Evolutionary conservation across 192 early-diverging fungal genomes (phyloP).

Genomic region (Coemansia biformis): DNA sequence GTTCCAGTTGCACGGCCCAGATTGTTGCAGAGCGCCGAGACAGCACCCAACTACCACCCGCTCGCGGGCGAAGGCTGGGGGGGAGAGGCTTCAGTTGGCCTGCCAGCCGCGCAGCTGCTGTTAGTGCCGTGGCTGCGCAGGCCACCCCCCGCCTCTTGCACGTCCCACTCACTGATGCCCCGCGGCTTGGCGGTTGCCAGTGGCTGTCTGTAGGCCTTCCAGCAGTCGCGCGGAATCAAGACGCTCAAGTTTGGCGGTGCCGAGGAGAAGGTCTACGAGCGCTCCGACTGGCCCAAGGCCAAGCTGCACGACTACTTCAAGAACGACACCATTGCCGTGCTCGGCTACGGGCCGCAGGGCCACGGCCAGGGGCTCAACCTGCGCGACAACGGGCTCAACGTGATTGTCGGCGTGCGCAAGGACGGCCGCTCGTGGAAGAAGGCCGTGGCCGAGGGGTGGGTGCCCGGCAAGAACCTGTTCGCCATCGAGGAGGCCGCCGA

Average conservation of each 20-base stretch:
- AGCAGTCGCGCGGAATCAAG: constrained; percentile 76
- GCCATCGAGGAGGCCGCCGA: constrained; percentile 83
- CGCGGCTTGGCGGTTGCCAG: too few species aligned
- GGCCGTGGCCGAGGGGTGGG: constrained; percentile 92
- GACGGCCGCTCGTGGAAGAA: constrained; percentile 84
- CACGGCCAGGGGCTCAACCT: constrained; percentile 91
- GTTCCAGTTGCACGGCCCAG: too few species aligned
- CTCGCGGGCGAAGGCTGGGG: too few species aligned
- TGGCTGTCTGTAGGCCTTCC: constrained; percentile 32
- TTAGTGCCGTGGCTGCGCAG: too few species aligned
- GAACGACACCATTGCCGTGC: constrained; percentile 86
- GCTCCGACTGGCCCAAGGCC: constrained; percentile 85
- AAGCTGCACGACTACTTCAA: constrained; percentile 88
- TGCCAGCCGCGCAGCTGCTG: neutral
- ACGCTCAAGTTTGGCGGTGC: constrained; percentile 93
- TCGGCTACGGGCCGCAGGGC: constrained; percentile 95
- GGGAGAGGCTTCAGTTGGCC: too few species aligned
- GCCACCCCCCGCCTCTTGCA: too few species aligned
- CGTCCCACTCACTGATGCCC: too few species aligned
- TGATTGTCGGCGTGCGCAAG: constrained; percentile 90
- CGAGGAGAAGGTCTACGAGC: constrained; percentile 89
- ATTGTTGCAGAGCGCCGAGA: too few species aligned
- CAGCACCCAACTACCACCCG: too few species aligned
- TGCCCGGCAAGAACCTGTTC: constrained; percentile 93
- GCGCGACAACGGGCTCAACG: constrained; percentile 93